Percentiles rank a stretch among this genome's conserved stretches.
Evolutionary conservation across 1,284 basidiomycete species (phyloP).

Genomic region (Cryptococcus deneoformans): DNA sequence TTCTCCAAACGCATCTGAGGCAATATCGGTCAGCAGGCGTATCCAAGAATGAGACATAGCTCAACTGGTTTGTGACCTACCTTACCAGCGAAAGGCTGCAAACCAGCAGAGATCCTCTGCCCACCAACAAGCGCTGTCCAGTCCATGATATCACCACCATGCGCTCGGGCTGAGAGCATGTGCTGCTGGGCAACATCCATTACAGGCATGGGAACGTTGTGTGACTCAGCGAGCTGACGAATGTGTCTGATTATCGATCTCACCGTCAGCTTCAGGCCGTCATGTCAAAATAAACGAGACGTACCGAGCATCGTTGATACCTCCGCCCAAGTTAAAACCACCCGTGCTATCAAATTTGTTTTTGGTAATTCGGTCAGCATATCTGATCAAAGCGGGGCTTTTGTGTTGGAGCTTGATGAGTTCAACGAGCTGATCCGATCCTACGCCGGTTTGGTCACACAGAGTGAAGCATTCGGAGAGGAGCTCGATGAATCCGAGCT

Average conservation of each 20-base stretch:
- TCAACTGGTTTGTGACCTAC: too few relatives aligned
- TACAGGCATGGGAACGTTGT: constrained; percentile 75
- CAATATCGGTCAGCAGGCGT: too few relatives aligned
- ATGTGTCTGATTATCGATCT: constrained; percentile 42
- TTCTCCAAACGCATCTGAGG: too few relatives aligned
- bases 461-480: constrained; percentile 78
- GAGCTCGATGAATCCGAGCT: constrained; percentile 61
- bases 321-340: constrained; percentile 85
- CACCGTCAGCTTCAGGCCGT: background rate
- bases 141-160: constrained; percentile 47
- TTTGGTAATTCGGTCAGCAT: constrained; percentile 32
- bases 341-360: constrained; percentile 70
- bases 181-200: constrained; percentile 71
- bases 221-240: constrained; percentile 54
- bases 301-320: constrained; percentile 74
- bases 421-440: constrained; percentile 56
- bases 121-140: constrained; percentile 50
- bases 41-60: too few relatives aligned
- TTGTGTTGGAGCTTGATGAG: constrained; percentile 57
- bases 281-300: constrained; percentile 18
- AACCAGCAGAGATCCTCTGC: constrained; percentile 47
- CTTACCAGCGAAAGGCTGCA: constrained; percentile 45
- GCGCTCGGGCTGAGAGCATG: constrained; percentile 70
- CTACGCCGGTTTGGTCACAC: constrained; percentile 79
- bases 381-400: constrained; percentile 27